Base-by-base conservation (phyloP, 2,329 filamentous ascomycete genomes). In the Cercospora sesami region DNA sequence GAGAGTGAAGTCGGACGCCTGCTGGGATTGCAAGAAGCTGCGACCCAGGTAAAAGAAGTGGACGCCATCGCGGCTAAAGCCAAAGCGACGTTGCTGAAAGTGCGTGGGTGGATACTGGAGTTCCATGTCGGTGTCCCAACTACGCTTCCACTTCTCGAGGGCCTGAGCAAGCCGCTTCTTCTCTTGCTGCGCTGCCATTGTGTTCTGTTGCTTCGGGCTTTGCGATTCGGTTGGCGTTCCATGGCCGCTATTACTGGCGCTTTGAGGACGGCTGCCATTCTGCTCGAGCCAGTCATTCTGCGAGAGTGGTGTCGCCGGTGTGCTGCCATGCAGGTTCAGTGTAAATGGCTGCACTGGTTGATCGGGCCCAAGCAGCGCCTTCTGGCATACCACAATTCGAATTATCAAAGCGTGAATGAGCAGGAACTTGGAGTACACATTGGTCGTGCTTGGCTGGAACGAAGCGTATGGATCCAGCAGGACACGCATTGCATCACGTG, bases 11-110 rank as follows among this genome's bases (percentile, higher is more conserved):
- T 89, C 86, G 21, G 71, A 71, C 8, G 75, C 69, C 18, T 75
- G 74, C 51, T 75, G 74, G 68, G 86, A 86, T 75, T 88, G 86
- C 64, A 92, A 79, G 74, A 91, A 83, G 73, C 87, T 85, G 69
- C 86, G 89, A 16, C 88, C 90, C 51, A 92, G 83, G 84, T 88
- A 92, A 80, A 89, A 92, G 77, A 90, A 92, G 73, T 91, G 89
- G 14, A 91, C 86, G 1, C 86, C 90, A 73, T 92, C 90, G 60
- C 89, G 82, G 64, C 87, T 91, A 78, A 92, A 92, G 0, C 90
- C 90, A 71, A 89, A 85, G 16, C 90, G 86, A 59, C 84, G 83
- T 60, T 85, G 85, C n/a, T 81, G 82, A 5, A 81, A 76, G n/a
- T 80, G 81, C 5, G 78, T 75, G 26, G 81, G 86, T 6, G 88